Percentiles rank a stretch among this genome's conserved stretches.
Conservation (phyloP, 495 filamentous ascomycete genomes). For the Aspergillus mulundensis region DNA sequence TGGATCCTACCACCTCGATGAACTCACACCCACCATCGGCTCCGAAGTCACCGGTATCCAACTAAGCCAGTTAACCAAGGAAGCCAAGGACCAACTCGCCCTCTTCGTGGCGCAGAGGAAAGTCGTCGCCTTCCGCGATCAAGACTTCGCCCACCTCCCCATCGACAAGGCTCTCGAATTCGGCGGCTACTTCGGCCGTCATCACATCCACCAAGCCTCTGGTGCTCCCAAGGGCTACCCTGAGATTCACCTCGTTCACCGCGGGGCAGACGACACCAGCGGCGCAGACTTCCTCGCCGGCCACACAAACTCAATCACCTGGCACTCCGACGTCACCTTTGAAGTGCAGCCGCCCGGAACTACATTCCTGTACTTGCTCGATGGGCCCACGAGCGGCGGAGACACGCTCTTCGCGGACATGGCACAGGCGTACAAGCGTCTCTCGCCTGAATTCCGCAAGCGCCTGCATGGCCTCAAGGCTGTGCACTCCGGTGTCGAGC, state of each 20-base stretch:
- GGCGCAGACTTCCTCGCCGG: slow-evolving; percentile 48
- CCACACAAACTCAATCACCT: slow-evolving; percentile 54
- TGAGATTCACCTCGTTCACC: slow-evolving; percentile 59
- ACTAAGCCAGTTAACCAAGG: slow-evolving; percentile 48
- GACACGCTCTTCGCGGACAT: slow-evolving; percentile 62
- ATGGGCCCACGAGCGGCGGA: slow-evolving; percentile 56
- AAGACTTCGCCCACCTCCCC: slow-evolving; percentile 55
- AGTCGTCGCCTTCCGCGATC: slow-evolving; percentile 59
- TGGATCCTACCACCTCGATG: slow-evolving; percentile 31
- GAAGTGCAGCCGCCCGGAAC: slow-evolving; percentile 63
- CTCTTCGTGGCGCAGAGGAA: slow-evolving; percentile 55
- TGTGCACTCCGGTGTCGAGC: slow-evolving; percentile 55
- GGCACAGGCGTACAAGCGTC: slow-evolving; percentile 52
- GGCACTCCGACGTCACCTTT: slow-evolving; percentile 65
- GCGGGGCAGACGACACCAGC: slow-evolving; percentile 49
- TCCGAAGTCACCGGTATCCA: slow-evolving; percentile 53
- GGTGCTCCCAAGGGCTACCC: slow-evolving; percentile 57
- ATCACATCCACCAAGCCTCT: slow-evolving; percentile 60
- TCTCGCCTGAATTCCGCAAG: slow-evolving; percentile 55
- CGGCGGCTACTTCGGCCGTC: slow-evolving; percentile 58
- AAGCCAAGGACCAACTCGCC: slow-evolving; percentile 55
- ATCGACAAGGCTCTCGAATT: slow-evolving; percentile 54
- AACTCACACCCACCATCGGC: slow-evolving; percentile 55
- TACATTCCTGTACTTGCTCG: slow-evolving; percentile 61
- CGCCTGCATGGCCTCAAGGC: slow-evolving; percentile 56